phyloP scores from a whole-genome alignment of 2,329 filamentous ascomycete genomes.

The Penicillium sp. region DNA sequence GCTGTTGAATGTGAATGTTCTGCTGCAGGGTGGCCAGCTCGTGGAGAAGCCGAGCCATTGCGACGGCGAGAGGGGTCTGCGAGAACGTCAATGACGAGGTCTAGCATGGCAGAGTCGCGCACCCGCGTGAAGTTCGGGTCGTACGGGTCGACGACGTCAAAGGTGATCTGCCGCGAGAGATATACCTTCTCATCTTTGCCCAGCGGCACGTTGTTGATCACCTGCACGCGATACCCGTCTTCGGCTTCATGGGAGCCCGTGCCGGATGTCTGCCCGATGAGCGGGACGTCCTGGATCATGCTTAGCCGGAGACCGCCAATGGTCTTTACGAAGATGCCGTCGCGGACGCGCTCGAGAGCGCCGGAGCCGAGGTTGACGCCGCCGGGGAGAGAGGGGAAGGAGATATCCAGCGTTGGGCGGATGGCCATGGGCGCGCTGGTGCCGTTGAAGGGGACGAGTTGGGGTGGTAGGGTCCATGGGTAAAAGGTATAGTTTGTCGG shows the following conservation, averaged over 20 bases:
- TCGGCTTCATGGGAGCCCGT: slow-evolving; percentile 14
- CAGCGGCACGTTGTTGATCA: slow-evolving; percentile 76
- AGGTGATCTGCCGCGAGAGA: slow-evolving; percentile 73
- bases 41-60: slow-evolving; percentile 35
- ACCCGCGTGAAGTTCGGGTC: slow-evolving; percentile 84
- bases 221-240: slow-evolving; percentile 63
- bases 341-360: slow-evolving; percentile 58
- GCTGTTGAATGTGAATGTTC: slow-evolving; percentile 23
- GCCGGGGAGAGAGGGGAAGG: slow-evolving; percentile 62
- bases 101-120: slow-evolving; percentile 70
- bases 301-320: slow-evolving; percentile 60
- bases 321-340: slow-evolving; percentile 63
- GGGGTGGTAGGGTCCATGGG: slow-evolving; percentile 85
- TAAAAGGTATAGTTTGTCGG: slow-evolving; percentile 81
- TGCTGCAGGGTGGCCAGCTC: slow-evolving; percentile 29
- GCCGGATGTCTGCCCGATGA: slow-evolving; percentile 19
- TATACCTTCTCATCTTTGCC: slow-evolving; percentile 87
- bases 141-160: slow-evolving; percentile 63
- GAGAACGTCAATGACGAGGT: slow-evolving; percentile 67
- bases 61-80: slow-evolving; percentile 37
- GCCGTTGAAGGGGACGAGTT: slow-evolving; percentile 73
- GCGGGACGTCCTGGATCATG: slow-evolving; percentile 51
- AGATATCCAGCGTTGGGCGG: slow-evolving; percentile 70
- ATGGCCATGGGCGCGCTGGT: slow-evolving; percentile 72
- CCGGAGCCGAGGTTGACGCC: slow-evolving; percentile 47